Base-by-base conservation (phyloP, 208 protist species). In the Trypanosoma cruzi region DNA sequence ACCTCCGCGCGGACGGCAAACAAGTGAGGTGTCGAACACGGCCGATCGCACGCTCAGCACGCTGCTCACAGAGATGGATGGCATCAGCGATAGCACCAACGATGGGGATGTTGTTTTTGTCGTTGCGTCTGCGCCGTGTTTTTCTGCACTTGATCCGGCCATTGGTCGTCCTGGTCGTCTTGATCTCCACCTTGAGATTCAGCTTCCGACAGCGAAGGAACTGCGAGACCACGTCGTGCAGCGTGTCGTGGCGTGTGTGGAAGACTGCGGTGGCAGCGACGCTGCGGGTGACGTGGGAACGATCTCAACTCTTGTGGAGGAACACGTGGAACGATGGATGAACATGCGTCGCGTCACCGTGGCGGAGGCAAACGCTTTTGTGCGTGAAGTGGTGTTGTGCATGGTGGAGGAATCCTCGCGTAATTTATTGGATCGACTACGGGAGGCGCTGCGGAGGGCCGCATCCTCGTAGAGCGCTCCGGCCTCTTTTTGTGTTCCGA, bases 11-110 rank as follows among this genome's bases (percentile, higher is more conserved):
- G 84, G 85, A 11, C 64, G 68, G 34, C 46, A 71, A 20, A 81
- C 64, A 24, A 52, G 53, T 26, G 80, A 89, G 69, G 85, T 82
- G 29, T 85, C 77, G 50, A 84, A 71, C 14, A 81, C 88, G n/a
- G 75, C 79, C 28, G 95, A 98, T 67, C 87, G 91, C 64, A 93
- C 87, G 44, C 80, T 98, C 16, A 94, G 84, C 59, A 95, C 92
- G n/a, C 75, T 98, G 48, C 81, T 98, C 11, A 96, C 85, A 46
- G 89, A 96, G 75, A 97, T 97, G 92, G 95, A 98, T 71, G 95
- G 95, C 29, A 77, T 97, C 13, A 52, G 65, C 37, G 68, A 65
- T 8, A 48, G 55, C 34, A 55, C 61, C 42, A 65, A 48, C 6
- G 64, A 64, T 4, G 32, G 68, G 16, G 31, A 49, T 24, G 56